Conservation (phyloP, 371 early-diverging fungal species). For the Batkoa obscura region DNA sequence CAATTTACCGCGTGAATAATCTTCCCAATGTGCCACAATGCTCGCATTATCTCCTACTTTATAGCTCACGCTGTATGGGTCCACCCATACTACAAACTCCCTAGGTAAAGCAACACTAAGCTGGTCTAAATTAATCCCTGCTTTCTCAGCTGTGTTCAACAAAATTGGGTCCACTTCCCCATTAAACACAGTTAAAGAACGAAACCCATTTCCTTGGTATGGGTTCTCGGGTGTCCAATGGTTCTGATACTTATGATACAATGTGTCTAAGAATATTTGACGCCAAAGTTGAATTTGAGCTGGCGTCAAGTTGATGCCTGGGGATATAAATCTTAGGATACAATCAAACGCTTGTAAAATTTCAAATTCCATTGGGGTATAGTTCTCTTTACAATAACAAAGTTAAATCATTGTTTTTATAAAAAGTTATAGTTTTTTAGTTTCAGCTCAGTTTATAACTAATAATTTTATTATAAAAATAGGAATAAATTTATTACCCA, state of each 20-base stretch:
- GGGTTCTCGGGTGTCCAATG: conserved; percentile 54
- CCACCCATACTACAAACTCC: conserved; percentile 58
- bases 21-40: conserved; percentile 43
- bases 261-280: too few species aligned
- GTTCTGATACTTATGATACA: neutral
- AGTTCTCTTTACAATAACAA: too few species aligned
- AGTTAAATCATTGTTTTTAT: too few species aligned
- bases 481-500: too few species aligned
- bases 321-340: too few species aligned
- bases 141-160: conserved; percentile 14
- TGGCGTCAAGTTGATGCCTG: too few species aligned
- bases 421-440: too few species aligned
- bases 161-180: conserved; percentile 38
- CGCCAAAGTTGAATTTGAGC: too few species aligned
- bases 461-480: too few species aligned
- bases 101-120: conserved; percentile 22
- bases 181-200: conserved; percentile 46
- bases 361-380: too few species aligned
- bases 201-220: conserved; percentile 43
- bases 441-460: too few species aligned
- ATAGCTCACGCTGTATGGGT: conserved; percentile 50
- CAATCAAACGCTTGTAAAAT: too few species aligned
- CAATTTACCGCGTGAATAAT: conserved; percentile 33
- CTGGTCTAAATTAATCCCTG: neutral
- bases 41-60: conserved; percentile 51